Evolutionary conservation across 2,329 filamentous ascomycete species (phyloP).

Genomic region (Penicillium expansum): DNA sequence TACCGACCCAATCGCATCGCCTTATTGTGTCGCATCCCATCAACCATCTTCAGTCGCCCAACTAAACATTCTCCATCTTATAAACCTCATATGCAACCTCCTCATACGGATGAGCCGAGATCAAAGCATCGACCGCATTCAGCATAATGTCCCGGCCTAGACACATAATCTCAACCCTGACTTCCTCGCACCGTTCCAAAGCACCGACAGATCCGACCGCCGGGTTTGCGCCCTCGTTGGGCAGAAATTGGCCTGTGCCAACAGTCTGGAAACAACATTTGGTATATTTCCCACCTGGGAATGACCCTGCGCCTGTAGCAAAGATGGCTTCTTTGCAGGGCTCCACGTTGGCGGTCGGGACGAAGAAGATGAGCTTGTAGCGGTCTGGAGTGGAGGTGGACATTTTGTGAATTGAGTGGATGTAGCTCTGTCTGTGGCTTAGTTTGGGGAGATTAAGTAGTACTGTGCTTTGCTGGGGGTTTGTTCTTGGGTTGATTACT

Average conservation of each 20-base stretch:
- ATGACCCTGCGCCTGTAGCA: slow-evolving; percentile 42
- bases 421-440: not conserved
- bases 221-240: slow-evolving; percentile 40
- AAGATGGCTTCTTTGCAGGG: slow-evolving; percentile 45
- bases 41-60: not conserved
- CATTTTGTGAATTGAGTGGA: slow-evolving; percentile 20
- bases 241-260: slow-evolving; percentile 45
- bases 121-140: slow-evolving; percentile 41
- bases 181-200: slow-evolving; percentile 43
- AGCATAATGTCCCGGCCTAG: slow-evolving; percentile 39
- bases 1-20: not conserved
- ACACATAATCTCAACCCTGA: slow-evolving; percentile 46
- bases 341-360: slow-evolving; percentile 40
- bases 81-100: slow-evolving; percentile 47
- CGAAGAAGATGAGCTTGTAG: slow-evolving; percentile 47
- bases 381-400: slow-evolving; percentile 26
- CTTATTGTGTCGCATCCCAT: not conserved
- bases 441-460: not conserved
- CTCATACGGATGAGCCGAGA: slow-evolving; percentile 48
- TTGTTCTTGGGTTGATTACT: not conserved
- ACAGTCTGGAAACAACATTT: slow-evolving; percentile 41
- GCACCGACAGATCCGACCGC: slow-evolving; percentile 40
- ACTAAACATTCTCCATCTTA: slow-evolving; percentile 42
- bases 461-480: not conserved
- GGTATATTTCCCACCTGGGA: slow-evolving; percentile 42